Evolutionary conservation across 495 filamentous ascomycete genomes (phyloP).

Genomic region (Tuber umbilicatum): DNA sequence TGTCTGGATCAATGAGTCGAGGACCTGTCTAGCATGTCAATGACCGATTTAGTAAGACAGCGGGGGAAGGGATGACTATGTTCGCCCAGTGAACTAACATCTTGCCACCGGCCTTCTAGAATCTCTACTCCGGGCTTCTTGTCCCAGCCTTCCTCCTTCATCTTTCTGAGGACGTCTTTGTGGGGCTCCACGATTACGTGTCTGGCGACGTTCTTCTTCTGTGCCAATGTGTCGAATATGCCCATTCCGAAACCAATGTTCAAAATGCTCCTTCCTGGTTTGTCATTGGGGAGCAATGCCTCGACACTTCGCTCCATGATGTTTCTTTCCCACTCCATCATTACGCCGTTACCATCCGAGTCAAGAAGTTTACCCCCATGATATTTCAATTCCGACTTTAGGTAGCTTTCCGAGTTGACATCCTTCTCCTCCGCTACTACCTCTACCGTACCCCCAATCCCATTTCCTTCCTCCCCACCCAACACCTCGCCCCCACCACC

Average conservation of each 20-base stretch:
- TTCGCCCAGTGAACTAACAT: conserved; percentile 14
- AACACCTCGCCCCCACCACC: conserved; percentile 27
- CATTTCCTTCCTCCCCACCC: conserved; percentile 14
- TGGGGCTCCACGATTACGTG: conserved; percentile 88
- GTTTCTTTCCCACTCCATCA: conserved; percentile 93
- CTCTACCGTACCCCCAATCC: conserved; percentile 11
- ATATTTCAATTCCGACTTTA: conserved; percentile 71
- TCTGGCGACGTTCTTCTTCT: conserved; percentile 60
- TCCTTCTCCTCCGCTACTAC: conserved; percentile 14
- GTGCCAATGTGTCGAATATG: conserved; percentile 82
- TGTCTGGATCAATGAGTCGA: conserved; percentile 62
- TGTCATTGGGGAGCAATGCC: conserved; percentile 51
- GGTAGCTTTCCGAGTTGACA: conserved; percentile 50
- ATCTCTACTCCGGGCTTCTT: conserved; percentile 58
- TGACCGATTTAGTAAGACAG: neutral
- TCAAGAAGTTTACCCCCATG: conserved; percentile 65
- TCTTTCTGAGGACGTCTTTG: conserved; percentile 65
- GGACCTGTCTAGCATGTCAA: conserved; percentile 55
- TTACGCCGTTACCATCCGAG: conserved; percentile 74
- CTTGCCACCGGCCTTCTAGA: conserved; percentile 49
- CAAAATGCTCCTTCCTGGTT: conserved; percentile 60
- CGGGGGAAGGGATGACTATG: neutral
- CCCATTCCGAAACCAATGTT: conserved; percentile 97
- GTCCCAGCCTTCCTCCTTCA: conserved; percentile 59
- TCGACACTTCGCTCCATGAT: conserved; percentile 78